These are phyloP conservation scores for Coemansia biformis DNA, from an alignment of 192 early-diverging fungal species.

Conservation along the genomic window DNA sequence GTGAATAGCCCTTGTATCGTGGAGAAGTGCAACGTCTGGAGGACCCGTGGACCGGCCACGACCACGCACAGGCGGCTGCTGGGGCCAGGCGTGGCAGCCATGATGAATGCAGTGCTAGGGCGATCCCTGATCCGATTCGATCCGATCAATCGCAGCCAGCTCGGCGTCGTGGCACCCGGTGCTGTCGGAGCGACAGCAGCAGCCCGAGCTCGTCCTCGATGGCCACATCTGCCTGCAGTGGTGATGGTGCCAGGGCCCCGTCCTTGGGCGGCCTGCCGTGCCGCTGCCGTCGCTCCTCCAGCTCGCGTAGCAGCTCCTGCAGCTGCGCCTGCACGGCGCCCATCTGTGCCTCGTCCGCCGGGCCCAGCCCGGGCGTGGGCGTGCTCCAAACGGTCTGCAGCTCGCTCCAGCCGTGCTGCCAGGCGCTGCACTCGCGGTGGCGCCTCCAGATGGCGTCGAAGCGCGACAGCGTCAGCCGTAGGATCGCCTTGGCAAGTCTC, in stretches of 20 bases:
- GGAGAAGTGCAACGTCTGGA: too few relatives aligned
- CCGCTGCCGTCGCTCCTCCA: slow-evolving; percentile 4
- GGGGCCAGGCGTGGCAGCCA: too few relatives aligned
- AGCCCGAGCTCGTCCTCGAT: slow-evolving; percentile 32
- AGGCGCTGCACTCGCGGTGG: slow-evolving; percentile 20
- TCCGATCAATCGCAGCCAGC: too few relatives aligned
- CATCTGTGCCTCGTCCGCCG: not conserved
- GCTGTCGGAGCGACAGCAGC: slow-evolving; percentile 8
- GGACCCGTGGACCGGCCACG: too few relatives aligned
- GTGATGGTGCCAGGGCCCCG: too few relatives aligned
- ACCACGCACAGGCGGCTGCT: too few relatives aligned
- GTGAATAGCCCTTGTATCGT: too few relatives aligned
- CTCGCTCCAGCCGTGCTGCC: slow-evolving; percentile 35
- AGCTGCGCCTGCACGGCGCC: slow-evolving; percentile 8
- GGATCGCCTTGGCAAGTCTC: slow-evolving; percentile 14
- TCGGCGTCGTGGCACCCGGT: too few relatives aligned
- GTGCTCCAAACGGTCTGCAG: slow-evolving; percentile 7
- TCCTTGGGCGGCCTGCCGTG: not conserved
- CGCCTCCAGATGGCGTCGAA: slow-evolving; percentile 38
- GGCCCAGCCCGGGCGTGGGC: not conserved
- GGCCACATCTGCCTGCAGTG: not conserved
- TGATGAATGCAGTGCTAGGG: too few relatives aligned
- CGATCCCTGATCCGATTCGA: too few relatives aligned
- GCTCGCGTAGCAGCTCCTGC: slow-evolving; percentile 2
- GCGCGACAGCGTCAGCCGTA: slow-evolving; percentile 10